A percentile compares a stretch with the other conserved stretches of the same genome.
Conservation (phyloP, 2,329 filamentous ascomycete genomes). For the Diplodia corticola region DNA sequence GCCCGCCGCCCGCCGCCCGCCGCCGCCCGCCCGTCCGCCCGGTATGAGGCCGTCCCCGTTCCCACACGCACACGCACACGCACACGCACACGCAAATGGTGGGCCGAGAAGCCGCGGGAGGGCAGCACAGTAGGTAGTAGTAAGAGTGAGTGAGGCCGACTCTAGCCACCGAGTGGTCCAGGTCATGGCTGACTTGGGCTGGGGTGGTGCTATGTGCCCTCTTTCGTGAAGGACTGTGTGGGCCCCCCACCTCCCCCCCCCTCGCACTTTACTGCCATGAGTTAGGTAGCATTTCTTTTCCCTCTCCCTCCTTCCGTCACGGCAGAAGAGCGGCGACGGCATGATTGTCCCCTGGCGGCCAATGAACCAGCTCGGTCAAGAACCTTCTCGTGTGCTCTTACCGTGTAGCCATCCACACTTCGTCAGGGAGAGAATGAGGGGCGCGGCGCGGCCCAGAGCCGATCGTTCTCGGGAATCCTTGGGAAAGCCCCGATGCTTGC, state of each 20-base stretch:
- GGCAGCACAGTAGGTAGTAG: too few relatives aligned
- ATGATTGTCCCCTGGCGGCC: background rate
- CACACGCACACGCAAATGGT: background rate
- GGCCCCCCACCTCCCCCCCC: too few relatives aligned
- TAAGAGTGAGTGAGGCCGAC: background rate
- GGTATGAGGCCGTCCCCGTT: background rate
- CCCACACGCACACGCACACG: background rate
- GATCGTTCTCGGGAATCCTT: background rate
- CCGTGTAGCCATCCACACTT: background rate
- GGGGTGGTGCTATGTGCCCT: background rate
- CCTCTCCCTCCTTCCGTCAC: background rate
- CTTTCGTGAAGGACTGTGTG: background rate
- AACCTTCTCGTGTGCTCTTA: background rate
- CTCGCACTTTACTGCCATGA: background rate
- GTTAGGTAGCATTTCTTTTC: background rate
- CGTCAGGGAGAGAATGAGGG: background rate
- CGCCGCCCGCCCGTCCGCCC: background rate
- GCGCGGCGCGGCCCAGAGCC: background rate
- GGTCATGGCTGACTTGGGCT: background rate
- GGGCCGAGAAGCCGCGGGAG: background rate
- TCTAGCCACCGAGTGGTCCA: background rate
- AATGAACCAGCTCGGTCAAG: too few relatives aligned
- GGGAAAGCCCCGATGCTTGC: background rate
- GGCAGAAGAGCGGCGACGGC: background rate
- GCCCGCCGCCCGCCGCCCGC: background rate